Evolutionary conservation across 768 basidiomycete species (phyloP).

Genomic region (Exsudoporus frostii): DNA sequence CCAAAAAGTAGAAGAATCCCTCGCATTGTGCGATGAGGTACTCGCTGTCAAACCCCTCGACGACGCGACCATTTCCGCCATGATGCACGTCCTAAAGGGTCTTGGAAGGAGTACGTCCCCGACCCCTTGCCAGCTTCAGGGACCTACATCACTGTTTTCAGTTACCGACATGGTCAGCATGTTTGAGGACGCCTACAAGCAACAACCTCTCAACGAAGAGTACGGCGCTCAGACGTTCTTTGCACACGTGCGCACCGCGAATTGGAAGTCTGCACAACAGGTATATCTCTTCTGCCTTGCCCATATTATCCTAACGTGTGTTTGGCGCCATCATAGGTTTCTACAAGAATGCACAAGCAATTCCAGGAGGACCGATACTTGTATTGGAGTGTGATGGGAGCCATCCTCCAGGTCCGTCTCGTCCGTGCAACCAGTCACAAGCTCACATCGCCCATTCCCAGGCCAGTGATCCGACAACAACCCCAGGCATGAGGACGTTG

Average conservation of each 20-base stretch:
- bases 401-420: conserved; percentile 65
- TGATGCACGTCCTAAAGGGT: conserved; percentile 81
- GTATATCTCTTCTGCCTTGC: conserved; percentile 34
- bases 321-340: conserved; percentile 45
- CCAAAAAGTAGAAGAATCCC: conserved; percentile 83
- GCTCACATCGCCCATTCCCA: conserved; percentile 29
- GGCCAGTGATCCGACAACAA: conserved; percentile 69
- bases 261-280: conserved; percentile 87
- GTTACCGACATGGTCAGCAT: conserved; percentile 79
- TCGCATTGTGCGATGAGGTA: conserved; percentile 76
- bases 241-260: conserved; percentile 72
- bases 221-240: conserved; percentile 82
- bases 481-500: conserved; percentile 58
- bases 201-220: conserved; percentile 78
- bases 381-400: conserved; percentile 80
- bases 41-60: conserved; percentile 69
- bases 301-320: neutral
- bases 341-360: conserved; percentile 78
- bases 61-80: conserved; percentile 69
- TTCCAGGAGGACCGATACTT: conserved; percentile 80
- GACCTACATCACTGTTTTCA: conserved; percentile 16
- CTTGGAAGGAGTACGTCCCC: conserved; percentile 59
- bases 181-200: conserved; percentile 85
- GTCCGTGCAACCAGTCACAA: neutral
- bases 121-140: neutral